Conservation (phyloP, 192 early-diverging fungal genomes). For the Diversispora eburnea region DNA sequence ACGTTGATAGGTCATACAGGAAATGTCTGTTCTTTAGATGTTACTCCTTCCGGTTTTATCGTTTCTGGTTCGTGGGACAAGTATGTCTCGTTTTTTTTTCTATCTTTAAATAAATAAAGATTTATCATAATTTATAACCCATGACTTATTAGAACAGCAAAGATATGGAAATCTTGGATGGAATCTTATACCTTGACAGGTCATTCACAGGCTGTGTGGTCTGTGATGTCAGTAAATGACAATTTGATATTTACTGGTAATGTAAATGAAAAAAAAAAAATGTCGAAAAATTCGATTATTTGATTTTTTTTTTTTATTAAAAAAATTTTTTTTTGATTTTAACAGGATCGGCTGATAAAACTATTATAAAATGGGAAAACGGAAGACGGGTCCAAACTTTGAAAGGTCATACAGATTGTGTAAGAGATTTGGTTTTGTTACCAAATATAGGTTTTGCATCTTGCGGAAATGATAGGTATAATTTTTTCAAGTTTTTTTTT, state of each 20-base stretch:
- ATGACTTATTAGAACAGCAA: conserved; percentile 62
- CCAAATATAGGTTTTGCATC: conserved; percentile 73
- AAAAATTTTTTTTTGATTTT: neutral
- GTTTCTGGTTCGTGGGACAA: conserved; percentile 99
- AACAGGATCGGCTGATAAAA: conserved; percentile 87
- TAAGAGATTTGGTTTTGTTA: conserved; percentile 69
- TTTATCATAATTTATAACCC: neutral
- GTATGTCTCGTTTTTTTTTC: conserved; percentile 40
- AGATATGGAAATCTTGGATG: conserved; percentile 83
- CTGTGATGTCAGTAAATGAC: conserved; percentile 72
- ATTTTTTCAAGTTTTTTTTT: conserved; percentile 13
- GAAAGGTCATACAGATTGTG: conserved; percentile 86
- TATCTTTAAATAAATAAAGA: neutral
- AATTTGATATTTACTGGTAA: conserved; percentile 74
- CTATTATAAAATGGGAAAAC: conserved; percentile 81
- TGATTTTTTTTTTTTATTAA: conserved; percentile 1
- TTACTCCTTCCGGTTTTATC: conserved; percentile 58
- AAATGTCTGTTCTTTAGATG: conserved; percentile 79
- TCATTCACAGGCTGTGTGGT: conserved; percentile 87
- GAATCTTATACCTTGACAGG: conserved; percentile 67
- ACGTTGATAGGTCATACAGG: conserved; percentile 80
- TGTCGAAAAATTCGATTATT: neutral
- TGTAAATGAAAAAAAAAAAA: neutral
- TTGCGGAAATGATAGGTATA: conserved; percentile 82
- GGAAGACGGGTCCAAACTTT: conserved; percentile 62